Evolutionary conservation across 345 rosid genomes (phyloP).

Genomic region (Corchorus capsularis): DNA sequence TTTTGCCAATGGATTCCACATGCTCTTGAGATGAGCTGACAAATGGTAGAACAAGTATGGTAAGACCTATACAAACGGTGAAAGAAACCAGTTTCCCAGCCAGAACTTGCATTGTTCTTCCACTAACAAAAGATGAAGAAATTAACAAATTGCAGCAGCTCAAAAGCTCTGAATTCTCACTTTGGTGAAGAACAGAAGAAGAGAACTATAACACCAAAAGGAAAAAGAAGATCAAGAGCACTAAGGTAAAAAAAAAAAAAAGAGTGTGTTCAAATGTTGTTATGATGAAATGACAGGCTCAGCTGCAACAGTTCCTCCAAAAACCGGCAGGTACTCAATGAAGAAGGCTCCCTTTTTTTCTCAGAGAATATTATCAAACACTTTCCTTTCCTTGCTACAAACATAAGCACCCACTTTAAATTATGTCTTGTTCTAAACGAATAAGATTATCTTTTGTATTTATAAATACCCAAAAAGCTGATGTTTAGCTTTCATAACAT

Average conservation of each 20-base stretch:
- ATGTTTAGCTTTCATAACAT: conserved; percentile 1
- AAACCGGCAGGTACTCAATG: neutral
- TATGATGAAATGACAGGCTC: conserved; percentile 17
- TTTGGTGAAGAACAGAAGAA: neutral
- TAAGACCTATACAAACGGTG: conserved; percentile 19
- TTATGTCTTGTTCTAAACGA: neutral
- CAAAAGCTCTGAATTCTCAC: neutral
- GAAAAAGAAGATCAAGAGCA: neutral
- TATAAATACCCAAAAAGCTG: conserved; percentile 5
- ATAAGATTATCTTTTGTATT: neutral
- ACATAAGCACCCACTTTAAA: neutral
- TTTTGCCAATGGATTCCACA: conserved; percentile 8
- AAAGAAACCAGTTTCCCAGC: conserved; percentile 25
- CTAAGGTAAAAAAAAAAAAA: neutral
- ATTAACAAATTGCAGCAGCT: neutral
- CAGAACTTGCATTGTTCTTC: conserved; percentile 34
- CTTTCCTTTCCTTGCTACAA: neutral
- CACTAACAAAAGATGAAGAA: neutral
- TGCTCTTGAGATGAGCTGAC: conserved; percentile 29
- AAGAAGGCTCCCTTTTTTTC: neutral
- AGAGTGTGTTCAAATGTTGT: neutral
- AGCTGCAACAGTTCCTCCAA: neutral
- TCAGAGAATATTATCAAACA: neutral
- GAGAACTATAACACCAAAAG: neutral
- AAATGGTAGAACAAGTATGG: conserved; percentile 32